Evolutionary conservation across 306 rosid genomes (phyloP).

Genomic region (Carpinus viminea): DNA sequence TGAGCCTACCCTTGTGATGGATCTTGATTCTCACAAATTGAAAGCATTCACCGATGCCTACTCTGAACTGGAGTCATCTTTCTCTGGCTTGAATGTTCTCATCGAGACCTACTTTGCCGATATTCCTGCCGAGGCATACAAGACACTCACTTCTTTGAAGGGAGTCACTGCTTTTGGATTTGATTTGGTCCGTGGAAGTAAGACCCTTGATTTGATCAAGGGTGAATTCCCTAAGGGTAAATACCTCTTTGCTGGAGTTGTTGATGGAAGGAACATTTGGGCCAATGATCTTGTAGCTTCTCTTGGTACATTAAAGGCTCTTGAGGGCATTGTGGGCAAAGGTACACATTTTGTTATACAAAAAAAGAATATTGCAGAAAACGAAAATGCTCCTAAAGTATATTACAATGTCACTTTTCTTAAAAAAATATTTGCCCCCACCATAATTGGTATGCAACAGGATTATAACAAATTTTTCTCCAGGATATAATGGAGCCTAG

Average conservation of each 20-base stretch:
- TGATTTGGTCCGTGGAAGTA: slow-evolving; percentile 81
- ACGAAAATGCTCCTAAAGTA: too few species aligned
- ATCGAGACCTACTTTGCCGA: slow-evolving; percentile 91
- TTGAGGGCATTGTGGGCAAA: slow-evolving; percentile 79
- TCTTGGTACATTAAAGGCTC: slow-evolving; percentile 48
- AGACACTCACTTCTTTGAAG: slow-evolving; percentile 68
- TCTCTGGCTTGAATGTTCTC: slow-evolving; percentile 73
- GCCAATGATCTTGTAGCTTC: slow-evolving; percentile 83
- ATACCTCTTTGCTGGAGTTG: slow-evolving; percentile 85
- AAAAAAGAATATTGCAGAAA: too few species aligned
- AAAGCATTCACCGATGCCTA: slow-evolving; percentile 78
- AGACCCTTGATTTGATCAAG: slow-evolving; percentile 71
- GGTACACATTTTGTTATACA: slow-evolving; percentile 33
- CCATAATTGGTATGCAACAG: too few species aligned
- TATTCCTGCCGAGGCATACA: slow-evolving; percentile 77
- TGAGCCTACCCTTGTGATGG: slow-evolving; percentile 84
- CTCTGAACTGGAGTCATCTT: slow-evolving; percentile 56
- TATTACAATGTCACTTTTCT: too few species aligned
- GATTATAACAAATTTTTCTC: too few species aligned
- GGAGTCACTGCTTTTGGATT: slow-evolving; percentile 79
- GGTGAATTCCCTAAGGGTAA: slow-evolving; percentile 70
- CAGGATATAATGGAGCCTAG: too few species aligned
- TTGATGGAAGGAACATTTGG: slow-evolving; percentile 98
- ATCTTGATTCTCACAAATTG: slow-evolving; percentile 76
- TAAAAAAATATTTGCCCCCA: too few species aligned